Evolutionary conservation across 208 protist species (phyloP).

Genomic region (Acanthamoeba healyi): DNA sequence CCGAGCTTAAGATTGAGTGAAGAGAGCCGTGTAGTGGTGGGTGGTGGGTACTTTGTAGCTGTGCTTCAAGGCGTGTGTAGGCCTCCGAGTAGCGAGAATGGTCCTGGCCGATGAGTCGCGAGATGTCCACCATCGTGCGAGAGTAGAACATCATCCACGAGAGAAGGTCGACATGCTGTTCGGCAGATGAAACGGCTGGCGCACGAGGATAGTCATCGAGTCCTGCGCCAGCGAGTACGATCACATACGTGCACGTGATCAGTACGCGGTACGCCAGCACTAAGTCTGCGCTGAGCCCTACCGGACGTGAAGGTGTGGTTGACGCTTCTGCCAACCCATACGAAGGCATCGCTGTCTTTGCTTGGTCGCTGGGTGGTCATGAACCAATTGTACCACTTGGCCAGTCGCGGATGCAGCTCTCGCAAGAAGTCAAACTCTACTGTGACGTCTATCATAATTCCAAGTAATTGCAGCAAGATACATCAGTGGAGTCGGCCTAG

Average conservation of each 20-base stretch:
- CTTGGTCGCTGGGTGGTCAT: conserved; percentile 79
- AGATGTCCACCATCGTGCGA: conserved; percentile 79
- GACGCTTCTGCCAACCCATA: conserved; percentile 88
- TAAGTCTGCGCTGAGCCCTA: not conserved
- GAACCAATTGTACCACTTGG: conserved; percentile 85
- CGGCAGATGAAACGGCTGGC: not conserved
- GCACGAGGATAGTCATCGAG: conserved; percentile 93
- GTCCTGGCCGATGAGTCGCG: conserved; percentile 70
- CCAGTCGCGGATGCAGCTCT: conserved; percentile 75
- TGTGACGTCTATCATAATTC: not conserved
- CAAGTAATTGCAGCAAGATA: no score
- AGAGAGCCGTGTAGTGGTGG: not conserved
- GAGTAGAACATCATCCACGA: conserved; percentile 89
- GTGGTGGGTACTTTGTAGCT: not conserved
- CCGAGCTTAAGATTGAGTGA: not conserved
- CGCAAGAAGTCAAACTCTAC: conserved; percentile 75
- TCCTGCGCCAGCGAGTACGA: not conserved
- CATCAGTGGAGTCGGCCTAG: no score
- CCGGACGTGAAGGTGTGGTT: conserved; percentile 91
- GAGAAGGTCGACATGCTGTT: conserved; percentile 91
- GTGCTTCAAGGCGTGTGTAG: not conserved
- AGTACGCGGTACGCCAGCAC: not conserved
- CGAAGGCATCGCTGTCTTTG: conserved; percentile 71
- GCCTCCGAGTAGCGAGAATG: not conserved
- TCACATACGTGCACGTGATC: not conserved